phyloP scores from a whole-genome alignment of 2,329 filamentous ascomycete genomes.

The Byssothecium circinans region DNA sequence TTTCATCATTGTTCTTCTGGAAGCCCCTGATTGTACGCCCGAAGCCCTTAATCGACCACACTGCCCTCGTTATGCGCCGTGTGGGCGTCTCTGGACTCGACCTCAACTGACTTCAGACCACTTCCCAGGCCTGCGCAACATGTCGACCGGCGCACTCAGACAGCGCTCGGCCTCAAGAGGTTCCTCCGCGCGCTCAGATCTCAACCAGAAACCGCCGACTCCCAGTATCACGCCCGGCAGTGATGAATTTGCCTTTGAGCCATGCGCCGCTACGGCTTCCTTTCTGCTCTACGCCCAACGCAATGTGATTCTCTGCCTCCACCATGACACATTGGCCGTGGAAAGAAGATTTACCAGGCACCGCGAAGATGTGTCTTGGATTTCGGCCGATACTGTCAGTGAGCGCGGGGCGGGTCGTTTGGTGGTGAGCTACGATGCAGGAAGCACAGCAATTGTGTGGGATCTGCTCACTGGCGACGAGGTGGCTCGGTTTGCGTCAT shows the following conservation, averaged over 20 bases:
- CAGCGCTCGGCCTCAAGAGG: constrained; percentile 47
- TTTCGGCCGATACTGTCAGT: constrained; percentile 89
- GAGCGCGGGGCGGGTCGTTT: constrained; percentile 81
- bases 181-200: constrained; percentile 33
- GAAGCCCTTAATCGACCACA: constrained; percentile 30
- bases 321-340: constrained; percentile 89
- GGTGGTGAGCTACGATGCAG: constrained; percentile 89
- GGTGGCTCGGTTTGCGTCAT: constrained; percentile 87
- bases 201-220: constrained; percentile 45
- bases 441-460: constrained; percentile 94
- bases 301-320: constrained; percentile 78
- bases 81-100: constrained; percentile 23
- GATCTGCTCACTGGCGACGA: constrained; percentile 90
- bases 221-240: constrained; percentile 50
- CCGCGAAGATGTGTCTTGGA: constrained; percentile 76
- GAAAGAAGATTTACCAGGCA: constrained; percentile 85
- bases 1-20: constrained; percentile 28
- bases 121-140: constrained; percentile 37
- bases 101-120: constrained; percentile 32
- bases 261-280: constrained; percentile 86
- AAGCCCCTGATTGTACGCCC: constrained; percentile 34
- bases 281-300: constrained; percentile 89
- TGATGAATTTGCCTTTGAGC: constrained; percentile 66
- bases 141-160: constrained; percentile 49
- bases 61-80: constrained; percentile 35